phyloP scores from a whole-genome alignment of 257 asterid species.

The Solanum tacnaense region DNA sequence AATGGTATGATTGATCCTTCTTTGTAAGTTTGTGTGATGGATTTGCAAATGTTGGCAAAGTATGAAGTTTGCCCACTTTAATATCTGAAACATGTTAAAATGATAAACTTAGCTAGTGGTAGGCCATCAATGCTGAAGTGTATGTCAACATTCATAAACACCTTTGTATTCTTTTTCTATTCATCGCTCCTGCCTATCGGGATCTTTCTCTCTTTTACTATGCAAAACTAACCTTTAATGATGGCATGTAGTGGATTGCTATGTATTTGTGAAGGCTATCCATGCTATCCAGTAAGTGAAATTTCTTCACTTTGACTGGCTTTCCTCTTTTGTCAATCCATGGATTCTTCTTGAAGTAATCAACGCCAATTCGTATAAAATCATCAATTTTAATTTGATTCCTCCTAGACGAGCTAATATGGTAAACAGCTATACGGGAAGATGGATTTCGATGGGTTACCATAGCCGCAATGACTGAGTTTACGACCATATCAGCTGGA shows the following conservation, averaged over 20 bases:
- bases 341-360: conserved; percentile 1
- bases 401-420: background rate
- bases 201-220: background rate
- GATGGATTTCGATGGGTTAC: background rate
- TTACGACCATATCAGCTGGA: background rate
- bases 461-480: background rate
- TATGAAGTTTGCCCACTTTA: background rate
- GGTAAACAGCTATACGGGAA: background rate
- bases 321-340: background rate
- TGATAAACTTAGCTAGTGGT: background rate
- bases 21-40: background rate
- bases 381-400: background rate
- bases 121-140: background rate
- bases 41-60: background rate
- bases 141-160: background rate
- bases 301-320: background rate
- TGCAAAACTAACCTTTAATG: conserved; percentile 2
- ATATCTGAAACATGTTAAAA: background rate
- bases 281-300: background rate
- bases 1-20: background rate
- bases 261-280: conserved; percentile 3
- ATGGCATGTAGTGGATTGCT: conserved; percentile 1
- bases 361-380: background rate
- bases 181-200: background rate
- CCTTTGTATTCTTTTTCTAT: background rate